Evolutionary conservation across 225 moss, liverwort and hornwort species (phyloP).

Genomic region (Thuidium tamariscinum): DNA sequence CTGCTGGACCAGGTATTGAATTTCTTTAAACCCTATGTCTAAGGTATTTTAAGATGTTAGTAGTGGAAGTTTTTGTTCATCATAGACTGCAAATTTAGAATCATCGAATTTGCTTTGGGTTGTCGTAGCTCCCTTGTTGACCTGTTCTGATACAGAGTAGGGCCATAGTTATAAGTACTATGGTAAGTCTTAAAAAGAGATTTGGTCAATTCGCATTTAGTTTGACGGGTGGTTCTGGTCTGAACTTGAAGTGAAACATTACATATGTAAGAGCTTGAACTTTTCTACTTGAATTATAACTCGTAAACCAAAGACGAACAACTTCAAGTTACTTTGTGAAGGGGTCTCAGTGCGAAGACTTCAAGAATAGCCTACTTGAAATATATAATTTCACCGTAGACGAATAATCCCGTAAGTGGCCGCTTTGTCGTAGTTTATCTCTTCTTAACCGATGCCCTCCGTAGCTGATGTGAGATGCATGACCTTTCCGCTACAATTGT

Average conservation of each 20-base stretch:
- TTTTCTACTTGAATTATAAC: neutral
- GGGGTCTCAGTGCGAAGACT: too few relatives aligned
- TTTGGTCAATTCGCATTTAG: neutral
- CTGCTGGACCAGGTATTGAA: slow-evolving; percentile 88
- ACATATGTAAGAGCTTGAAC: neutral
- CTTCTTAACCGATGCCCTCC: neutral
- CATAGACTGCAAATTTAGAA: neutral
- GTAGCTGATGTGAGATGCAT: neutral
- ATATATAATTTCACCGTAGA: neutral
- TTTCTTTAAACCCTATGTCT: neutral
- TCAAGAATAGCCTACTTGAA: neutral
- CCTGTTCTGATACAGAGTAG: neutral
- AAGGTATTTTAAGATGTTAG: neutral
- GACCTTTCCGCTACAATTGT: neutral
- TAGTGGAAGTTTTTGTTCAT: neutral
- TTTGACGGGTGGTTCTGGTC: neutral
- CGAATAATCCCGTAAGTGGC: neutral
- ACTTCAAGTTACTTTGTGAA: neutral
- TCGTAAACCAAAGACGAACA: neutral
- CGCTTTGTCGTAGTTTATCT: too few relatives aligned
- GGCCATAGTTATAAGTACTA: neutral
- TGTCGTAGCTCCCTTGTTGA: neutral
- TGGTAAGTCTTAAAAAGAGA: neutral
- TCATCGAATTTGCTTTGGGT: neutral
- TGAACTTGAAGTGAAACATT: neutral